A percentile compares a stretch with the other conserved stretches of the same genome.
phyloP scores from a whole-genome alignment of 169 alveolate species.

The Cytauxzoon felis region DNA sequence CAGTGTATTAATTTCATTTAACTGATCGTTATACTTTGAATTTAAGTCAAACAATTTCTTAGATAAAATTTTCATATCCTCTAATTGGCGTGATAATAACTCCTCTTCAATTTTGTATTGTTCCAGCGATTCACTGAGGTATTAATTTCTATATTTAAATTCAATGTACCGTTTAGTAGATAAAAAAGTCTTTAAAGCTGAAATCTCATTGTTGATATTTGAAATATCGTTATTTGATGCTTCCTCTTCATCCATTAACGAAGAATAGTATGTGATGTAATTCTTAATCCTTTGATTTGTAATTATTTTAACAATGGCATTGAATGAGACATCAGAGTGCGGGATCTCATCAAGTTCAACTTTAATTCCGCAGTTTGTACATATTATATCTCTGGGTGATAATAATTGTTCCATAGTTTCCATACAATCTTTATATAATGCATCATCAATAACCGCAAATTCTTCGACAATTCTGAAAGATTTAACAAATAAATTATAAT shows the following conservation, averaged over 20 bases:
- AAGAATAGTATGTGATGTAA: constrained; percentile 34
- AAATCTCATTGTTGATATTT: no score
- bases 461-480: constrained; percentile 7
- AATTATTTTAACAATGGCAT: constrained; percentile 22
- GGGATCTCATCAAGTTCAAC: background rate
- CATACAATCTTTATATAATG: constrained; percentile 3
- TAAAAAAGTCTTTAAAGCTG: constrained; percentile 3
- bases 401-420: background rate
- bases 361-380: background rate
- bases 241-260: constrained; percentile 2
- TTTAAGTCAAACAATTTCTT: no score
- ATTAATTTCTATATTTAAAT: background rate
- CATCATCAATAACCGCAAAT: background rate
- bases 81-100: no score
- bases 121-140: no score
- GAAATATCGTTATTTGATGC: background rate
- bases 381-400: no score
- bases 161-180: background rate
- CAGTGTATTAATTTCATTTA: no score
- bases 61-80: no score
- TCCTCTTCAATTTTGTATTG: no score
- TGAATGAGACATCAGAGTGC: constrained; percentile 20
- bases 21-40: no score
- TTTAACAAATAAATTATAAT: background rate
- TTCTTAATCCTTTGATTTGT: constrained; percentile 39